Base-by-base conservation (phyloP, 2,329 filamentous ascomycete species). In the Fusarium floridanum region DNA sequence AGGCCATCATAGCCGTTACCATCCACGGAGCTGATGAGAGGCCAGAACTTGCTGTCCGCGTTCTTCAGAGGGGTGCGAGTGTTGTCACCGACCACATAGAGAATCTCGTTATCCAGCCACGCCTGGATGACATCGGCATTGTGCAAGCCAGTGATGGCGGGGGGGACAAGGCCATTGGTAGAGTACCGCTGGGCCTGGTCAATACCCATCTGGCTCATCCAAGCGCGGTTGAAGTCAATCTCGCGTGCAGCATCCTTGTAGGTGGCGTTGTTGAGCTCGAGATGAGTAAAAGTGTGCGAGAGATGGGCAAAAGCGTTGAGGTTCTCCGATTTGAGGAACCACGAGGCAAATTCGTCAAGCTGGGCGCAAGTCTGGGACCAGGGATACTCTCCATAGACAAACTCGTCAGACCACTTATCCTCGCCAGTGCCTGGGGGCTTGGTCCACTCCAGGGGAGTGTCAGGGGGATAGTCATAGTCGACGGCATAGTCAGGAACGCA, bases 261-360 rank as follows among this genome's bases (percentile, higher is more conserved):
- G 22, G 71, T 74, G n/a, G 71, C 71, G 41, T 74, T 74, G 64
- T 74, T 74, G 34, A 74, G 50, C 43, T 66, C 68, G 12, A 72
- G 41, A 61, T 74, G 71, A 2, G 71, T 65, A 37, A 74, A 74
- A 9, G 71, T 74, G 32, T 74, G 71, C 14, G 71, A 74, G 9
- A 74, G 29, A 17, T 74, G 71, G 12, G 70, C 71, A 45, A 74
- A 74, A 11, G 62, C 60, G 39, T 74, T 70, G 39, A 72, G 71
- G 57, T 74, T 74, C 12, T 64, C 56, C 20, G 68, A 20, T 24
- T 41, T 60, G 20, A 70, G 17, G 50, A 74, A 74, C 71, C 71
- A 74, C n/a, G 56, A 60, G 14, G 71, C 70, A 67, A 74, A 75
- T 3, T 69, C 57, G 2, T 75, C 71, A 16, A 69, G 24, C 22